A percentile compares a stretch with the other conserved stretches of the same genome.
Conservation (phyloP, 768 basidiomycete genomes). For the Polyporus arcularius region DNA sequence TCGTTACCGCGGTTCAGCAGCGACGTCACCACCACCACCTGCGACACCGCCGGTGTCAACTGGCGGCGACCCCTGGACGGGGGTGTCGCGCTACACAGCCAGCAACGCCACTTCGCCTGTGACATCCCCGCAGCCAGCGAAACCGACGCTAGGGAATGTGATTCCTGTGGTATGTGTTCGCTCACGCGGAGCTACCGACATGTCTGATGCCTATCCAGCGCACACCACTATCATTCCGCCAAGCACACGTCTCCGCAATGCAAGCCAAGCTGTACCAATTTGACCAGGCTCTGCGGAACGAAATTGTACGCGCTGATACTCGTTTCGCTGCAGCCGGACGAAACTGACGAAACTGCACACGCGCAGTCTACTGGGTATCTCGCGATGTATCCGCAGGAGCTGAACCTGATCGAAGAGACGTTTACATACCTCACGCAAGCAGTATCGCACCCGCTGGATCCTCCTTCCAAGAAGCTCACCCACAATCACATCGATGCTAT, state of each 20-base stretch:
- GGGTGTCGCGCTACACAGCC: slow-evolving; percentile 59
- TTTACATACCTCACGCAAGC: slow-evolving; percentile 60
- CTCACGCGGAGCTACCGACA: background rate
- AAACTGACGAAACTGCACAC: too few relatives aligned
- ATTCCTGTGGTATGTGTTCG: slow-evolving; percentile 27
- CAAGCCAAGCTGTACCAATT: slow-evolving; percentile 77
- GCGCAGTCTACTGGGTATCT: slow-evolving; percentile 67
- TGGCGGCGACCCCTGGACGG: slow-evolving; percentile 72
- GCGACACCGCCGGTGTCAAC: slow-evolving; percentile 33
- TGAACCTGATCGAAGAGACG: slow-evolving; percentile 54
- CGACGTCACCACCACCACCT: slow-evolving; percentile 27
- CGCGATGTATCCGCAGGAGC: slow-evolving; percentile 71
- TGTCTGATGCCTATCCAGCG: slow-evolving; percentile 40
- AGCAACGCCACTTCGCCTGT: slow-evolving; percentile 33
- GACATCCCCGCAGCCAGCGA: slow-evolving; percentile 40
- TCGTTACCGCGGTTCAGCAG: slow-evolving; percentile 30
- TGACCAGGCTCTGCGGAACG: slow-evolving; percentile 62
- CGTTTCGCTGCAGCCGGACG: background rate
- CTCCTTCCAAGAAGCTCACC: slow-evolving; percentile 38
- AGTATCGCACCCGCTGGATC: slow-evolving; percentile 38
- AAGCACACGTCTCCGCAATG: slow-evolving; percentile 80
- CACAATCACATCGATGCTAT: slow-evolving; percentile 61
- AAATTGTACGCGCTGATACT: slow-evolving; percentile 54
- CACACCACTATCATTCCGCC: slow-evolving; percentile 76
- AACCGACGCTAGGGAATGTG: slow-evolving; percentile 1